Evolutionary conservation across 179 eudicot species (phyloP), one percentile per base, ranked within the genome.

Genomic region (Kewa caespitosa): DNA sequence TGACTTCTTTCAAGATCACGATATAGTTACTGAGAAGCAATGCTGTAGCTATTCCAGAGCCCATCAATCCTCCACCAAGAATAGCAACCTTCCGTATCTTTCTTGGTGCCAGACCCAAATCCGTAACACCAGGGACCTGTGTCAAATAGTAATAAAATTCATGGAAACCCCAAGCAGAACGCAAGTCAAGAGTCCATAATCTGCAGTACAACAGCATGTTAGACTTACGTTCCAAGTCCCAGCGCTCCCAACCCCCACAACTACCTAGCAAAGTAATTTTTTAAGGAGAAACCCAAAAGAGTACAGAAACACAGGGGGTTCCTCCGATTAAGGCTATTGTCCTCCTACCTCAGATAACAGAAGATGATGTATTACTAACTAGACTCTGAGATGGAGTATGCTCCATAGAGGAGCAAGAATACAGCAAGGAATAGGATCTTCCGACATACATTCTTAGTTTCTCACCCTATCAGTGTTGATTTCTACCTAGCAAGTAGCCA

Each of bases 21-120:
- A 83, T 79, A 75, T 86, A 91, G 70, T 85, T 84, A 75, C 93
- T 84, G 10, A 95, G 87, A 76, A 95, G 71, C 76, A 95, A 81
- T 65, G 97, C 91, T n/a, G 99, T 92, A 74, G 97, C 97, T 81
- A 95, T 95, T 67, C 98, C 98, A 67, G 98, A 94, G 57, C 98
- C 98, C 98, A 94, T 94, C 78, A 92, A 84, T 41, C 99, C 99
- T 66, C 99, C 99, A 73, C 99, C 99, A 69, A 95, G 86, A 69
- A 94, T 81, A 77, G 97, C 97, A 75, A 94, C 95, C 85, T 89
- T 94, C 25, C 84, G 86, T 73, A 94, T 86, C 60, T 67, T 70
- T 82, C 97, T 91, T 43, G 98, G 91, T 61, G 72, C 81, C 78
- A 94, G 84, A 67, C 97, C 97, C 79, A 78, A 76, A 85, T 92